Conservation (phyloP, 768 basidiomycete genomes). For the Lactarius vividus region DNA sequence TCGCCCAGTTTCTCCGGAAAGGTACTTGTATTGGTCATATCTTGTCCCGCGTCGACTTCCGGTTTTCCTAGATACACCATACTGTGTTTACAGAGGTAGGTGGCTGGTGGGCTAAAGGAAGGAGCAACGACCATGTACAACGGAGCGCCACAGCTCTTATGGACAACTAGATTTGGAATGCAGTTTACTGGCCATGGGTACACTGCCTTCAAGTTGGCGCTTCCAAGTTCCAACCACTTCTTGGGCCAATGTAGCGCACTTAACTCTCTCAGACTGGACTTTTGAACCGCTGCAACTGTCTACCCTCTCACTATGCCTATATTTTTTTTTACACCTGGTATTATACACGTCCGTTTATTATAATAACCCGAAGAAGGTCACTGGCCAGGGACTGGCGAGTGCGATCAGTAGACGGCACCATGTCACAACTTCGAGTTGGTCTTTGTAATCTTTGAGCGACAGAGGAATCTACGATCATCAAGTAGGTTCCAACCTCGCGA, state of each 20-base stretch:
- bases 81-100: neutral
- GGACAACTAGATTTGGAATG: neutral
- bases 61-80: neutral
- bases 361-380: too few species aligned
- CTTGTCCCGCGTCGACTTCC: neutral
- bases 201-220: too few species aligned
- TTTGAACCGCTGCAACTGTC: too few species aligned
- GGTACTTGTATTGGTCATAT: neutral
- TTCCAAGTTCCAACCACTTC: too few species aligned
- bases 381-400: too few species aligned
- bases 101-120: neutral
- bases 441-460: conserved; percentile 71
- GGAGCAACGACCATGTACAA: neutral
- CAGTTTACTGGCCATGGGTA: neutral
- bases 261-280: neutral
- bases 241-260: too few species aligned
- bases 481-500: conserved; percentile 54
- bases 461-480: conserved; percentile 70
- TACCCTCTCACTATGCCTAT: too few species aligned
- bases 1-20: neutral
- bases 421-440: conserved; percentile 64
- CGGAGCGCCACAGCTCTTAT: neutral
- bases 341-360: too few species aligned
- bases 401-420: conserved; percentile 25
- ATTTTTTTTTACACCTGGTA: too few species aligned